These are phyloP conservation scores for Diplodia seriata DNA, from an alignment of 2,329 filamentous ascomycete species.

Conservation along the genomic window DNA sequence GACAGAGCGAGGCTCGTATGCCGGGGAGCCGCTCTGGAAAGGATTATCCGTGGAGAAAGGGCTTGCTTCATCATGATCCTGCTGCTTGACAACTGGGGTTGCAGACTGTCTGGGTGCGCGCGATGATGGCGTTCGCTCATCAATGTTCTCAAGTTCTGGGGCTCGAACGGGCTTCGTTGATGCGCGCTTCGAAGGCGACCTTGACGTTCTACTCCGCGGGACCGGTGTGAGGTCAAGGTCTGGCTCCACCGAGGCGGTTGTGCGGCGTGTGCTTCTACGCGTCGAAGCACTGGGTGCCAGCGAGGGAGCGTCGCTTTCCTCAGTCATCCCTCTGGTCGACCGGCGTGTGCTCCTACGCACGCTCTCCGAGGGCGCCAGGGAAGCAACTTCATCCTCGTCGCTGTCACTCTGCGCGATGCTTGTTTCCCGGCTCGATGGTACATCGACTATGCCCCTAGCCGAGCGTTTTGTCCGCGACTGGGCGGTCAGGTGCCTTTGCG, in stretches of 20 bases:
- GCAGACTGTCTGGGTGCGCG: conserved; percentile 13
- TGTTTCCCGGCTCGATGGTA: conserved; percentile 70
- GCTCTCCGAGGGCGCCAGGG: conserved; percentile 19
- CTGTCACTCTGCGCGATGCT: conserved; percentile 66
- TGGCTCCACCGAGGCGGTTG: conserved; percentile 26
- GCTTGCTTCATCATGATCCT: conserved; percentile 59
- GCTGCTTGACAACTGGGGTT: conserved; percentile 53
- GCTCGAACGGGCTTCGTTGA: conserved; percentile 53
- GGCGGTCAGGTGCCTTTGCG: conserved; percentile 75
- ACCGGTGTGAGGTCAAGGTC: conserved; percentile 30
- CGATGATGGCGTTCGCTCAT: conserved; percentile 42
- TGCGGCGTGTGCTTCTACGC: conserved; percentile 26
- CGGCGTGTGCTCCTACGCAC: conserved; percentile 42
- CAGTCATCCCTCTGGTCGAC: conserved; percentile 53
- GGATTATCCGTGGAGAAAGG: conserved; percentile 91
- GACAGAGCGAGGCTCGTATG: conserved; percentile 45
- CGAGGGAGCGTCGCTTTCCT: conserved; percentile 44
- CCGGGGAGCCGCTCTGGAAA: conserved; percentile 83
- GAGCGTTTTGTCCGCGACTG: conserved; percentile 83
- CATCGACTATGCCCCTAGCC: conserved; percentile 79
- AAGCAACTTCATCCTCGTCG: conserved; percentile 47
- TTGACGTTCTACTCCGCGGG: conserved; percentile 37
- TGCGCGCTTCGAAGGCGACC: conserved; percentile 47
- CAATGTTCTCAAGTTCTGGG: conserved; percentile 44
- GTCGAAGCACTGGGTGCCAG: conserved; percentile 33